Conservation (phyloP, 495 filamentous ascomycete genomes). For the Parathielavia hyrcaniae region DNA sequence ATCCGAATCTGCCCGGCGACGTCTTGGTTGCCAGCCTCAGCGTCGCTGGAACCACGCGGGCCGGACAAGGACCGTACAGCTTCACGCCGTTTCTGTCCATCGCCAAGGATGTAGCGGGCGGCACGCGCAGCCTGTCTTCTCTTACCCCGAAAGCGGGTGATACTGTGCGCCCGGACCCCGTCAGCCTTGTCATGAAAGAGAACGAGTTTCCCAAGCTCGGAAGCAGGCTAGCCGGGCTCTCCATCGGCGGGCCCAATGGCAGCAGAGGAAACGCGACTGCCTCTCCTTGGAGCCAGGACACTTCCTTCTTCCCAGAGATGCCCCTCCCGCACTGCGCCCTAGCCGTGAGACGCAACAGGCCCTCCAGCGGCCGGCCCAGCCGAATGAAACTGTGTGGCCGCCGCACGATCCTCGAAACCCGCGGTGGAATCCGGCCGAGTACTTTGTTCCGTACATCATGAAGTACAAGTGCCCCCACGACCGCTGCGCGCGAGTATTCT, state of each 20-base stretch:
- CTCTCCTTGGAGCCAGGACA: conserved; percentile 21
- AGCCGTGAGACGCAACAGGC: conserved; percentile 7
- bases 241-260: background rate
- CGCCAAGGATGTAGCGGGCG: background rate
- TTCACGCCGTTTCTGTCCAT: conserved; percentile 11
- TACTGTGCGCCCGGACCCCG: conserved; percentile 6
- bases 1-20: background rate
- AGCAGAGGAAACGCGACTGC: conserved; percentile 5
- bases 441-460: conserved; percentile 22
- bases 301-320: conserved; percentile 24
- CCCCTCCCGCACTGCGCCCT: conserved; percentile 4
- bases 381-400: conserved; percentile 1
- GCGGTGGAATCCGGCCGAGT: conserved; percentile 28
- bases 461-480: conserved; percentile 39
- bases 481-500: conserved; percentile 35
- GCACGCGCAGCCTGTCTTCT: background rate
- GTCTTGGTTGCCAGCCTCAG: background rate
- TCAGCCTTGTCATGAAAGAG: conserved; percentile 7
- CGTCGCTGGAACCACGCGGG: background rate
- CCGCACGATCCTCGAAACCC: conserved; percentile 29
- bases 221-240: background rate
- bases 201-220: conserved; percentile 4
- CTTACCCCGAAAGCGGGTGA: background rate
- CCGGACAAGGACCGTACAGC: background rate
- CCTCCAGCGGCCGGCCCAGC: conserved; percentile 2